Percentiles rank a stretch among this genome's conserved stretches.
phyloP scores from a whole-genome alignment of 2,329 filamentous ascomycete species.

The Colletotrichum brevisporum region DNA sequence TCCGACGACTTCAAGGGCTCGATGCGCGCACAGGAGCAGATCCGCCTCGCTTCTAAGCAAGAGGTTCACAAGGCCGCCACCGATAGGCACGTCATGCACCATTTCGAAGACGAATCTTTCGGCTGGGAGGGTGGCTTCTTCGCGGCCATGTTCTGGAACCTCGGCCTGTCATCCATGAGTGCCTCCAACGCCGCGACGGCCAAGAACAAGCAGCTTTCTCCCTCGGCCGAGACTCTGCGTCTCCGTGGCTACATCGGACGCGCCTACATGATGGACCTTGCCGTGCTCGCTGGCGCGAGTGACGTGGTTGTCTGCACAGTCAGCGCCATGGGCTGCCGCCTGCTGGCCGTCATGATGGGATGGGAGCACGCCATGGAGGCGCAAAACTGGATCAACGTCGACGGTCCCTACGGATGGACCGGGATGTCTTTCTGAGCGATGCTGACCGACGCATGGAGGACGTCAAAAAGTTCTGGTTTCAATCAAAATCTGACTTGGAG shows the following conservation, averaged over 20 bases:
- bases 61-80: conserved; percentile 56
- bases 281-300: conserved; percentile 76
- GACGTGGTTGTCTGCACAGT: conserved; percentile 84
- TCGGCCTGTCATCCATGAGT: conserved; percentile 68
- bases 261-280: conserved; percentile 86
- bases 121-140: conserved; percentile 95
- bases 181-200: conserved; percentile 53
- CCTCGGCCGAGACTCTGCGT: conserved; percentile 70
- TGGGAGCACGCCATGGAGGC: conserved; percentile 77
- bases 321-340: conserved; percentile 78
- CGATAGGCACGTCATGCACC: conserved; percentile 67
- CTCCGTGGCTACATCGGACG: conserved; percentile 82
- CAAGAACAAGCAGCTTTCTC: conserved; percentile 50
- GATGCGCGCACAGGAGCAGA: conserved; percentile 79
- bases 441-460: neutral
- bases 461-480: neutral
- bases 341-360: conserved; percentile 89
- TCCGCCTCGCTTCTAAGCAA: conserved; percentile 79
- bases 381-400: conserved; percentile 83
- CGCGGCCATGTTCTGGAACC: conserved; percentile 83
- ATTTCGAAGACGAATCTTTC: conserved; percentile 81
- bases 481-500: neutral
- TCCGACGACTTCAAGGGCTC: conserved; percentile 72
- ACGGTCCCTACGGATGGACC: conserved; percentile 76
- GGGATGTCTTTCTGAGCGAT: conserved; percentile 50